These are phyloP conservation scores for Saccharum officinarum DNA, from an alignment of 176 grass and related monocot genomes.

Conservation along the genomic window DNA sequence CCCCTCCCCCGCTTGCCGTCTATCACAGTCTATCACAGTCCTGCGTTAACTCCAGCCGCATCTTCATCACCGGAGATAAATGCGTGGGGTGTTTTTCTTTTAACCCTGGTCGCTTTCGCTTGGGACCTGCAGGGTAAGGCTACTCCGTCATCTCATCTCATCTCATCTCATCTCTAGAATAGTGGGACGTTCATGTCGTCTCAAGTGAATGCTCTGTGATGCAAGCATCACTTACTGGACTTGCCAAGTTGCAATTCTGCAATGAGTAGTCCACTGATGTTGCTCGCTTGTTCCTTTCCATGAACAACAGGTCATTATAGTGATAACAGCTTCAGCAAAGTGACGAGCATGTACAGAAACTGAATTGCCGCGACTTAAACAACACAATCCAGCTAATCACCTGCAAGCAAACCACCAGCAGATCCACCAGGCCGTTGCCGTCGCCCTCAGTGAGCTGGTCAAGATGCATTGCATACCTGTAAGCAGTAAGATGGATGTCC, in stretches of 20 bases:
- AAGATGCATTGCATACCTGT: background rate
- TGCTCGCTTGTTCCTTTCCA: background rate
- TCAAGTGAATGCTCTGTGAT: constrained; percentile 9
- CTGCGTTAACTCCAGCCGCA: background rate
- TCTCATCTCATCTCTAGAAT: constrained; percentile 6
- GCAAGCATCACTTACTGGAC: background rate
- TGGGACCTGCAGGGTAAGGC: background rate
- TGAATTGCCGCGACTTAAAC: background rate
- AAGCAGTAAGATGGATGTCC: background rate
- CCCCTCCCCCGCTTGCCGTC: background rate
- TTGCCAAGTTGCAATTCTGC: background rate
- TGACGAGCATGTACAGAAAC: background rate
- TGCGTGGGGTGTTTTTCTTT: background rate
- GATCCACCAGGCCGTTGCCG: background rate
- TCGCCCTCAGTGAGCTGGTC: background rate
- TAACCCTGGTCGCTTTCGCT: background rate
- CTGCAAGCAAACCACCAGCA: background rate
- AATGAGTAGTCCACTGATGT: background rate
- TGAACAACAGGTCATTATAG: background rate
- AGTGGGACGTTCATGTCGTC: constrained; percentile 9
- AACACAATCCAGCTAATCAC: background rate
- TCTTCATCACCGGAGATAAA: background rate
- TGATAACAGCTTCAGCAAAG: background rate
- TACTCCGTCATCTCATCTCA: background rate
- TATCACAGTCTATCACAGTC: background rate